These are phyloP conservation scores for Lactuca sativa DNA, from an alignment of 129 eudicot genomes.

Conservation along the genomic window DNA sequence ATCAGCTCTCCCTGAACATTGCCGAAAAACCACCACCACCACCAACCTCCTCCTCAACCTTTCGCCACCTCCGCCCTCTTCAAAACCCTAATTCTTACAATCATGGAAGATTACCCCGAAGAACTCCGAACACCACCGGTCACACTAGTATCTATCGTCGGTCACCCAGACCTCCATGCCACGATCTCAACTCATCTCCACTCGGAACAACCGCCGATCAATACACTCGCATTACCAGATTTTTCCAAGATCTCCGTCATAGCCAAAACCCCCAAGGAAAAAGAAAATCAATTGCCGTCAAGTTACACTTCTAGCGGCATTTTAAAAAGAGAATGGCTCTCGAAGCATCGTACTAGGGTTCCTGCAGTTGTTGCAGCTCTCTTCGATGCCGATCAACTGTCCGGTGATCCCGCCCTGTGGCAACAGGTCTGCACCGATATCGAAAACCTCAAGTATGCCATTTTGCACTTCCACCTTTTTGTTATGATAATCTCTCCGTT, in stretches of 20 bases:
- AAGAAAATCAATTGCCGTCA: slow-evolving; percentile 25
- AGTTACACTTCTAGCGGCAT: slow-evolving; percentile 40
- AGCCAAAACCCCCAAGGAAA: slow-evolving; percentile 38
- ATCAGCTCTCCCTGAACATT: slow-evolving; percentile 11
- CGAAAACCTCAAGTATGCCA: slow-evolving; percentile 75
- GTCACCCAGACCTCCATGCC: slow-evolving; percentile 70
- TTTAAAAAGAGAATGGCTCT: slow-evolving; percentile 75
- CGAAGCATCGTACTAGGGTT: slow-evolving; percentile 84
- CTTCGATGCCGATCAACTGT: slow-evolving; percentile 53
- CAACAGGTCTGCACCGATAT: slow-evolving; percentile 80
- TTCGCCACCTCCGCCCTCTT: slow-evolving; percentile 19
- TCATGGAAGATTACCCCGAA: slow-evolving; percentile 88
- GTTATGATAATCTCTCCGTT: not conserved
- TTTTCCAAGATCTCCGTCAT: slow-evolving; percentile 72
- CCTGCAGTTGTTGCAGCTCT: slow-evolving; percentile 85
- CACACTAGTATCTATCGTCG: slow-evolving; percentile 58
- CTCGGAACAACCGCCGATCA: slow-evolving; percentile 84
- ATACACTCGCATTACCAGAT: slow-evolving; percentile 94
- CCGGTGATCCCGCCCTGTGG: slow-evolving; percentile 82
- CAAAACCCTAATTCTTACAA: slow-evolving; percentile 24
- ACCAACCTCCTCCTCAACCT: not conserved
- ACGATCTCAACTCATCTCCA: slow-evolving; percentile 86
- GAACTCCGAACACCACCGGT: slow-evolving; percentile 97
- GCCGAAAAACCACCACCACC: slow-evolving; percentile 26
- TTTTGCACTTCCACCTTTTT: not conserved